Conservation (phyloP, 2,329 filamentous ascomycete species). For the Colletotrichum chlorophyti region DNA sequence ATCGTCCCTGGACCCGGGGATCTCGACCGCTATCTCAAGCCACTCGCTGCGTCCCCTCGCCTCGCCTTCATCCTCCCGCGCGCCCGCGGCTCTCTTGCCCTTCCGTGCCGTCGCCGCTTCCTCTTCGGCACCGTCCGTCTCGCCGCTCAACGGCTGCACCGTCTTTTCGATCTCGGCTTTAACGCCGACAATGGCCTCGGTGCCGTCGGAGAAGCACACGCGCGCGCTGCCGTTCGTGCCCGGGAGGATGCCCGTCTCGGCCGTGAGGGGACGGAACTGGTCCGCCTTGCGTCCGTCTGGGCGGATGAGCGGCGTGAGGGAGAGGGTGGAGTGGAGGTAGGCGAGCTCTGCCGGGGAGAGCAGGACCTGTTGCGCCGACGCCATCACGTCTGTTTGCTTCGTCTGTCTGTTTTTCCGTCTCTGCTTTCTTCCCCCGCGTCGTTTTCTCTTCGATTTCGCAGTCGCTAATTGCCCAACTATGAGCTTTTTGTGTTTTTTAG, state of each 20-base stretch:
- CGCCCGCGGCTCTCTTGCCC: constrained; percentile 30
- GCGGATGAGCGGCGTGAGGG: constrained; percentile 82
- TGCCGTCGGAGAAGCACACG: constrained; percentile 93
- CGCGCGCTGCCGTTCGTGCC: constrained; percentile 91
- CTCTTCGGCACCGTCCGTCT: constrained; percentile 49
- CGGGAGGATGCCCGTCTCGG: constrained; percentile 89
- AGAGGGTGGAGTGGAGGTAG: constrained; percentile 89
- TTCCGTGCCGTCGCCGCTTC: constrained; percentile 37
- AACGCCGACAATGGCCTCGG: constrained; percentile 93
- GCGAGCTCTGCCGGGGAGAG: constrained; percentile 96
- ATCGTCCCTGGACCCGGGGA: constrained; percentile 89
- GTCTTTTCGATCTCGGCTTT: constrained; percentile 94
- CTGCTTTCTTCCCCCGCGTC: neutral
- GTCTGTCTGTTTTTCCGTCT: neutral
- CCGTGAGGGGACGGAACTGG: constrained; percentile 89
- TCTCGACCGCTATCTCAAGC: constrained; percentile 91
- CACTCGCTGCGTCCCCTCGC: constrained; percentile 67
- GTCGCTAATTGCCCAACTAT: too few species aligned
- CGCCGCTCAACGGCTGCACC: constrained; percentile 32
- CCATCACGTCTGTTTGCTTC: constrained; percentile 5
- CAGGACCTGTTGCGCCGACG: constrained; percentile 66
- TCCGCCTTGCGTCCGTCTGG: constrained; percentile 83
- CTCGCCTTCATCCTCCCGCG: constrained; percentile 41
- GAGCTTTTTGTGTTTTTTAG: neutral
- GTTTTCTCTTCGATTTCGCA: too few species aligned